These are phyloP conservation scores for Volvariella surrecta DNA, from an alignment of 1,284 basidiomycete genomes.

Conservation along the genomic window DNA sequence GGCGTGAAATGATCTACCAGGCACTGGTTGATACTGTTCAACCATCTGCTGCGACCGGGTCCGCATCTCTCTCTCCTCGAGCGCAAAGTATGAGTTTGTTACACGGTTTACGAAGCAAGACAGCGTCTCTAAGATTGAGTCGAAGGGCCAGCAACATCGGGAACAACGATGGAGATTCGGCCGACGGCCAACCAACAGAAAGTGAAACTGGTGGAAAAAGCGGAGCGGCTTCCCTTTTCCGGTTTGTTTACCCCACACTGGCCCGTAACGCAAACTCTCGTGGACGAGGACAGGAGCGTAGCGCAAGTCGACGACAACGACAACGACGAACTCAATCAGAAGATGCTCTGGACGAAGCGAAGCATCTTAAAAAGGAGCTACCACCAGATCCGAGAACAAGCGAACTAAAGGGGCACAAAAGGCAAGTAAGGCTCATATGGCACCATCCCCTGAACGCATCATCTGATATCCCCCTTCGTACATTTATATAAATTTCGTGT, in stretches of 20 bases:
- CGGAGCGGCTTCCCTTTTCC: conserved; percentile 1
- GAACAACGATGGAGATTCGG: too few species aligned
- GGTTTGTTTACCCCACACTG: neutral
- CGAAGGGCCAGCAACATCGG: too few species aligned
- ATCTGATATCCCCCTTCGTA: neutral
- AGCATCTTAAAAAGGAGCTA: too few species aligned
- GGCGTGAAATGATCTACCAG: too few species aligned
- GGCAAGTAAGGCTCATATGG: neutral
- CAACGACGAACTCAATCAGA: neutral
- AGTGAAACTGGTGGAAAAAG: neutral
- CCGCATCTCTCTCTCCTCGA: too few species aligned
- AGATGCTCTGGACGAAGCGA: neutral
- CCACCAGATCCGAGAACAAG: too few species aligned
- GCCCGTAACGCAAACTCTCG: neutral
- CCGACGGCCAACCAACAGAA: too few species aligned
- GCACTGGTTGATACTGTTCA: too few species aligned
- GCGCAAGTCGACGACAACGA: neutral
- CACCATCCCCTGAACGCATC: neutral
- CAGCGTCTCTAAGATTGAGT: too few species aligned
- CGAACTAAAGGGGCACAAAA: neutral
- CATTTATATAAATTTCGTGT: neutral
- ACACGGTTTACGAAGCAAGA: too few species aligned
- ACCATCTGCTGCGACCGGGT: too few species aligned
- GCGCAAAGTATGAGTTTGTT: too few species aligned
- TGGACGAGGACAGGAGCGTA: neutral